phyloP scores from a whole-genome alignment of 163 green algal species.

The Volvox carteri region DNA sequence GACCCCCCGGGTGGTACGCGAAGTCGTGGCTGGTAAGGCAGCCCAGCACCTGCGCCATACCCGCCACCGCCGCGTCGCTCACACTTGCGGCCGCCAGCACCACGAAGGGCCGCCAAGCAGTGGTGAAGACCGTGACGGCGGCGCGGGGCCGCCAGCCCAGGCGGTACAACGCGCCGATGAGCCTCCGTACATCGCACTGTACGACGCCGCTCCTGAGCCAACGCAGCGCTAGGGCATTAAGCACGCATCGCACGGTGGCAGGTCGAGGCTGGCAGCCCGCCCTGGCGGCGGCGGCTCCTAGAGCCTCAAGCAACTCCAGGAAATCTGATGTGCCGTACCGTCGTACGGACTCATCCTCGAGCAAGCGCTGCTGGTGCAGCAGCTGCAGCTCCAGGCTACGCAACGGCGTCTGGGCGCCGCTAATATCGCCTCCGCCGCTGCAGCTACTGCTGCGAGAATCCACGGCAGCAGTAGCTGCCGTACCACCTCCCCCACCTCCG shows the following conservation, averaged over 20 bases:
- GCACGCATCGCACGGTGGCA: neutral
- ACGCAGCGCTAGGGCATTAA: conserved; percentile 36
- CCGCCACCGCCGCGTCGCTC: conserved; percentile 27
- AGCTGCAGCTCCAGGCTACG: conserved; percentile 43
- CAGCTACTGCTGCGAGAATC: too few species aligned
- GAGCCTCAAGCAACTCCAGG: neutral
- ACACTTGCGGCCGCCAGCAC: neutral
- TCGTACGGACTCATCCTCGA: neutral
- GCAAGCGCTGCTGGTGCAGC: conserved; percentile 1
- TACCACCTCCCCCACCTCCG: neutral
- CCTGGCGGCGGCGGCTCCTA: neutral
- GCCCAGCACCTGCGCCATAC: conserved; percentile 35
- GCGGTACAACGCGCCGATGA: neutral
- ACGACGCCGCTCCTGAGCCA: conserved; percentile 27
- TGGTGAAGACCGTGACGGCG: neutral
- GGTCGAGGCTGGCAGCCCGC: neutral
- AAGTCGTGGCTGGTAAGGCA: conserved; percentile 18
- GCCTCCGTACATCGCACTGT: neutral
- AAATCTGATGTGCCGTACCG: conserved; percentile 27
- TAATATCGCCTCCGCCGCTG: neutral
- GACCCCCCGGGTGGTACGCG: neutral
- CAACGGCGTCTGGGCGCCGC: neutral
- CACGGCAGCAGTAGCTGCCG: neutral
- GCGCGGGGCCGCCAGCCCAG: conserved; percentile 33
- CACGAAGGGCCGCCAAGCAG: conserved; percentile 34